Base-by-base conservation (phyloP, 2,329 filamentous ascomycete species). In the Fusarium falciforme region DNA sequence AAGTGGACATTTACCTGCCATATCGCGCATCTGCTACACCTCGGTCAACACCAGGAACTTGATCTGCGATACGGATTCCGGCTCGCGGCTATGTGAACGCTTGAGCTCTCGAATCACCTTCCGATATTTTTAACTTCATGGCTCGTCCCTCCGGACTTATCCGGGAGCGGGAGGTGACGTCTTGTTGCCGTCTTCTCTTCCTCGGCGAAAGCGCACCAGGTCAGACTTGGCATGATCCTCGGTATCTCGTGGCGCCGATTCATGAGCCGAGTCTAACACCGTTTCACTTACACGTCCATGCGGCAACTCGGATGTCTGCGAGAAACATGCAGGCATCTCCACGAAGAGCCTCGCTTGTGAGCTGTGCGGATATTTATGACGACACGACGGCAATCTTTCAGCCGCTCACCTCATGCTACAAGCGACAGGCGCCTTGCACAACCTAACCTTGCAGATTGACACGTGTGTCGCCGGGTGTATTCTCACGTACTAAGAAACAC, bases 231-330 rank as follows among this genome's bases (percentile, higher is more conserved):
- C 61, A 64, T 73, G 71, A 78, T 76, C 74, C 73, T 78, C 76
- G 76, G 76, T 68, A 75, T 68, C 67, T 64, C 68, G 68, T 75
- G 74, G 60, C 64, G 67, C 71, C 66, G 63, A 69, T 59, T 58
- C 64, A 74, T 71, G 66, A 67, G 61, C 74, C 70, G 68, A 70
- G 27, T 58, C 44, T 57, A 65, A 62, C 61, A 64, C 66, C 64
- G 64, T 59, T 54, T 64, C 57, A 74, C 71, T 74, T 72, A 40
- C 40, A 74, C 55, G 60, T 65, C 67, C 71, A 68, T 44, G 35
- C 33, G 47, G 22, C 10, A 66, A 58, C 66, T 36, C 61, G 57
- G 38, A 33, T 31, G 17, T 69, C 49, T 14, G 14, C 38, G 22
- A 31, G 52, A 29, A 31, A 64, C 44, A 16, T 49, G 9, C 10